phyloP scores from a whole-genome alignment of 345 rosid species.

The Linum tenue region DNA sequence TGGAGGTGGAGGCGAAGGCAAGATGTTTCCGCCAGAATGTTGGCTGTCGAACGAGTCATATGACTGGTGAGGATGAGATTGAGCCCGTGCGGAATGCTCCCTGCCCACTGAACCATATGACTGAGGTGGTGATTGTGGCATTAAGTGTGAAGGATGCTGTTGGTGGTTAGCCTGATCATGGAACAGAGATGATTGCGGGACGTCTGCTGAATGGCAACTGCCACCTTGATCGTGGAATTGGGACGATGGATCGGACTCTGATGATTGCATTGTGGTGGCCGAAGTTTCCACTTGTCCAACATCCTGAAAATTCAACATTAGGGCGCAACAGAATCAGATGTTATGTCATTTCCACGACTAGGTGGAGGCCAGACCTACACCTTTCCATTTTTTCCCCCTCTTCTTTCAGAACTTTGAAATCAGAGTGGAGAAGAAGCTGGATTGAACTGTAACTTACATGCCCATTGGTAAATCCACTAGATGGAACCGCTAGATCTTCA shows the following conservation, averaged over 20 bases:
- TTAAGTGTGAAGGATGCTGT: slow-evolving; percentile 24
- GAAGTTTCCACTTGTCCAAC: slow-evolving; percentile 33
- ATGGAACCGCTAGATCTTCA: slow-evolving; percentile 42
- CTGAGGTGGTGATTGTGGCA: slow-evolving; percentile 32
- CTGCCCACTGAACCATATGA: slow-evolving; percentile 30
- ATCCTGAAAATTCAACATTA: slow-evolving; percentile 41
- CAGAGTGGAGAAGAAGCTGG: neutral
- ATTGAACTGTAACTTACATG: slow-evolving; percentile 29
- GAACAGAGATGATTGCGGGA: slow-evolving; percentile 37
- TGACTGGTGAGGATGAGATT: slow-evolving; percentile 18
- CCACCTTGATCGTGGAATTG: slow-evolving; percentile 36
- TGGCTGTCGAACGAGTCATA: slow-evolving; percentile 15
- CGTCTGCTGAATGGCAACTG: slow-evolving; percentile 25
- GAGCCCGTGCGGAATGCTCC: slow-evolving; percentile 31
- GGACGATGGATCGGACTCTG: slow-evolving; percentile 40
- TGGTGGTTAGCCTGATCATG: slow-evolving; percentile 38
- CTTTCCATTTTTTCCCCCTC: neutral
- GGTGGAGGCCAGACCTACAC: too few relatives aligned
- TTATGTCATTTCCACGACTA: neutral
- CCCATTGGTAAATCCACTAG: slow-evolving; percentile 34
- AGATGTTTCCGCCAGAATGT: neutral
- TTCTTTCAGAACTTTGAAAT: slow-evolving; percentile 1
- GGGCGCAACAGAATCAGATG: slow-evolving; percentile 12
- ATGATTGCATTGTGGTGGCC: slow-evolving; percentile 19
- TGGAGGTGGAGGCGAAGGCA: slow-evolving; percentile 26